Conservation (phyloP, 257 asterid species). For the Anisodus acutangulus region DNA sequence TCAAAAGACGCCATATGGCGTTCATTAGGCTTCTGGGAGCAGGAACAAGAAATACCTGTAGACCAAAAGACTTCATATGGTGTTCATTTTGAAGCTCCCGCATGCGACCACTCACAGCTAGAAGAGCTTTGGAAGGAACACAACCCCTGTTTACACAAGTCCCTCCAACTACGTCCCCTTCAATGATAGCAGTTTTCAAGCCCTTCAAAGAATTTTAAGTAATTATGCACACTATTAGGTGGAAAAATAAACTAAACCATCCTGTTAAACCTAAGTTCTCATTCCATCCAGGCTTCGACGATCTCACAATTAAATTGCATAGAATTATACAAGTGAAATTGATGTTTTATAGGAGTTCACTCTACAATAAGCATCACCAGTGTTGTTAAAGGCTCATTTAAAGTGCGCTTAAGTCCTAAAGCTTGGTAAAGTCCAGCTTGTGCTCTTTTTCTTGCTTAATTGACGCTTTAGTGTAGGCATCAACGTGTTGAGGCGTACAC, state of each 20-base stretch:
- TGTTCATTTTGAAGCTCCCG: constrained; percentile 87
- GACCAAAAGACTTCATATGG: constrained; percentile 83
- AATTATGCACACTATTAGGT: neutral
- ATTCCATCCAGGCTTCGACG: neutral
- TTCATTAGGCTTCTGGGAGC: constrained; percentile 39
- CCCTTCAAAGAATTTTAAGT: constrained; percentile 54
- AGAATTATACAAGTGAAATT: neutral
- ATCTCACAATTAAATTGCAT: neutral
- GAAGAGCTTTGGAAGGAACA: constrained; percentile 91
- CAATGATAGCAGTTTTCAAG: constrained; percentile 83
- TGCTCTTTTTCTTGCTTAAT: neutral
- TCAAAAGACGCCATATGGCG: constrained; percentile 81
- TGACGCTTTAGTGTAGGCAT: neutral
- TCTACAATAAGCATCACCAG: neutral
- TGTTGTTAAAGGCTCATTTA: neutral
- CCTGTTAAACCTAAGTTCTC: neutral
- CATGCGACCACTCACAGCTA: constrained; percentile 93
- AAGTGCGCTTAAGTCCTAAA: neutral
- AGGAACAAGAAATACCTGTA: constrained; percentile 63
- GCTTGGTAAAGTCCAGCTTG: neutral
- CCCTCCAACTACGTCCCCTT: constrained; percentile 90
- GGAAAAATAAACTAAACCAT: neutral
- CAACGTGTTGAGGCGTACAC: neutral
- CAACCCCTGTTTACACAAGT: constrained; percentile 93
- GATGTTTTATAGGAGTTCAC: neutral